Evolutionary conservation across 1,284 basidiomycete species (phyloP), one percentile per base, ranked within the genome.

Genomic region (Porodaedalea pini): DNA sequence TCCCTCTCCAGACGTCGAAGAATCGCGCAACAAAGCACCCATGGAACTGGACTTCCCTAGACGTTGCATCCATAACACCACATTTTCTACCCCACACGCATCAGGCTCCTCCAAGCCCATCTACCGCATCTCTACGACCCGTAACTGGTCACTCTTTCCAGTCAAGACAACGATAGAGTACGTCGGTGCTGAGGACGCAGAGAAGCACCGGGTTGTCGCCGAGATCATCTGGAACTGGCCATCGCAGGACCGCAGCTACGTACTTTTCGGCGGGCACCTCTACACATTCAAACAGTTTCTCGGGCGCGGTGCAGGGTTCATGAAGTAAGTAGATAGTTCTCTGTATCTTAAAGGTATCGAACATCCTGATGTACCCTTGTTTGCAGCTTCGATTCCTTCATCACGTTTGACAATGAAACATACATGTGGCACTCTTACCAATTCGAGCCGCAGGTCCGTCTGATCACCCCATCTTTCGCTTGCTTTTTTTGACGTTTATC

Each of bases 21-120:
- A n/a, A n/a, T n/a, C n/a, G n/a, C n/a, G n/a, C n/a, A n/a, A n/a
- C n/a, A n/a, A n/a, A n/a, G n/a, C n/a, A n/a, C n/a, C 41, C 29
- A 54, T 54, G 53, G 53, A 54, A 29, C 53, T 54, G 32, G 32
- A 29, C 25, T 54, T 54, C 41, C 21, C 32, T n/a, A 37, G 53
- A 23, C 21, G 41, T n/a, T 25, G 25, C n/a, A 54, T 54, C 53
- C 29, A 23, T 19, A 32, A 43, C 40, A 36, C 53, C 29, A 47
- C 43, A 4, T 54, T 54, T 41, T 8, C 11, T 27, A 23, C 51
- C 19, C 27, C 34, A 15, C 15, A 25, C 10, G 32, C 27, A 10
- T 5, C 27, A 21, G 53, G 37, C 49, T 4, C 32, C 11, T 11
- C 32, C 34, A 51, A 51, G 25, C 53, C 53, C 21, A 32, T 54